Conservation (phyloP, 2,329 filamentous ascomycete species). For the Hypoxylon sp. region DNA sequence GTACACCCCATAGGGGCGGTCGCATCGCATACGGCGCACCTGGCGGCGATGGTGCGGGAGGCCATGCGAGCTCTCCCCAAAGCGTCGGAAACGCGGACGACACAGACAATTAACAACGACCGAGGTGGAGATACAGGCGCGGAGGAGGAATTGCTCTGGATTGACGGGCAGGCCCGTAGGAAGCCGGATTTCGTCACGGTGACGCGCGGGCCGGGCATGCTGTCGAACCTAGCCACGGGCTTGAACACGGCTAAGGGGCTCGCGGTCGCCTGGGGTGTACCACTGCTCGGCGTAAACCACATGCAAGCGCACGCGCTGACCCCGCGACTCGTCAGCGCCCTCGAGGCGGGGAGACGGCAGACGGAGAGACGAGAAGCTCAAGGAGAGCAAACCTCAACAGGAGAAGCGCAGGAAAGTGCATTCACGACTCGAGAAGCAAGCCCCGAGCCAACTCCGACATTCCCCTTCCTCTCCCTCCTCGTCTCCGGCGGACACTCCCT, state of each 20-base stretch:
- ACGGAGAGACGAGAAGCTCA: slow-evolving; percentile 12
- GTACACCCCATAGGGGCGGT: slow-evolving; percentile 84
- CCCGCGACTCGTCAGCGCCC: slow-evolving; percentile 77
- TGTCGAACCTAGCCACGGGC: slow-evolving; percentile 80
- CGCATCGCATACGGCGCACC: slow-evolving; percentile 77
- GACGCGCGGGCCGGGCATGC: slow-evolving; percentile 92
- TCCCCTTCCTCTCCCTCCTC: slow-evolving; percentile 89
- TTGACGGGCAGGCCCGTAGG: slow-evolving; percentile 52
- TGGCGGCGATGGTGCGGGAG: slow-evolving; percentile 75
- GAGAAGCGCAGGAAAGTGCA: too few relatives aligned
- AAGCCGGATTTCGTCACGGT: slow-evolving; percentile 88
- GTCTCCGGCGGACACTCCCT: slow-evolving; percentile 94
- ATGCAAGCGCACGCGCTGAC: slow-evolving; percentile 98
- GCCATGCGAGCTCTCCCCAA: slow-evolving; percentile 68
- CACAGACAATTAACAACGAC: slow-evolving; percentile 36
- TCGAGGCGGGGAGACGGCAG: slow-evolving; percentile 55
- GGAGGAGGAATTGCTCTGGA: slow-evolving; percentile 39
- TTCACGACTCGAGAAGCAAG: too few relatives aligned
- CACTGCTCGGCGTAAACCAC: slow-evolving; percentile 89
- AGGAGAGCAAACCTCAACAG: neutral
- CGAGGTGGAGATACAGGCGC: slow-evolving; percentile 29
- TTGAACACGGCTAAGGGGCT: slow-evolving; percentile 89
- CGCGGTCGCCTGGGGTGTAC: slow-evolving; percentile 83
- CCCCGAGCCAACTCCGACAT: slow-evolving; percentile 62
- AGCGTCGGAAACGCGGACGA: slow-evolving; percentile 7